These are phyloP conservation scores for Erysimum cheiri DNA, from an alignment of 441 rosid genomes.

Conservation along the genomic window DNA sequence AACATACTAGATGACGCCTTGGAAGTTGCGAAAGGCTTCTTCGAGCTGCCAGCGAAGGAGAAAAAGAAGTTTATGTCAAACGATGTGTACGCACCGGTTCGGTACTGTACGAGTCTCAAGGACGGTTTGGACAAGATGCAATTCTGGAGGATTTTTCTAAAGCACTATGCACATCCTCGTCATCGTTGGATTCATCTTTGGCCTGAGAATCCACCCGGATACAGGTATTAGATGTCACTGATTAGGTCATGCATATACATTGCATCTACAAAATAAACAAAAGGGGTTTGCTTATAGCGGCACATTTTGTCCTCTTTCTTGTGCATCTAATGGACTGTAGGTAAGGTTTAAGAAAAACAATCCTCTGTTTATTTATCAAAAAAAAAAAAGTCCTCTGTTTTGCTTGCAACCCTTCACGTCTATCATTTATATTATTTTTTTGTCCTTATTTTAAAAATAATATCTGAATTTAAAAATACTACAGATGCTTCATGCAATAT, in stretches of 20 bases:
- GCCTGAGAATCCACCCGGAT: constrained; percentile 66
- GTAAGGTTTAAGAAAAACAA: not conserved
- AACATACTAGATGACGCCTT: constrained; percentile 57
- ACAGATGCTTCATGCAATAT: not conserved
- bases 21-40: constrained; percentile 50
- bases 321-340: not conserved
- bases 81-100: constrained; percentile 62
- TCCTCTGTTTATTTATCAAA: no score
- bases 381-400: not conserved
- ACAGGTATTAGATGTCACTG: constrained; percentile 48
- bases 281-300: constrained; percentile 22
- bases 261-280: constrained; percentile 13
- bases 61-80: constrained; percentile 59
- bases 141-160: constrained; percentile 70
- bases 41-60: constrained; percentile 52
- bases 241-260: constrained; percentile 27
- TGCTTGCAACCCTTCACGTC: not conserved
- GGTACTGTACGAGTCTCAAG: constrained; percentile 63
- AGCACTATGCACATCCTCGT: constrained; percentile 72
- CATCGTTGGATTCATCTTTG: constrained; percentile 61
- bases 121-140: constrained; percentile 60
- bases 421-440: not conserved
- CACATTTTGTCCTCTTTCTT: constrained; percentile 18
- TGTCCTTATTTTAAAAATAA: not conserved
- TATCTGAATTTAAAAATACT: not conserved